A percentile compares a stretch with the other conserved stretches of the same genome.
These are phyloP conservation scores for Macrotyloma uniflorum DNA, from an alignment of 306 rosid genomes.

Conservation along the genomic window DNA sequence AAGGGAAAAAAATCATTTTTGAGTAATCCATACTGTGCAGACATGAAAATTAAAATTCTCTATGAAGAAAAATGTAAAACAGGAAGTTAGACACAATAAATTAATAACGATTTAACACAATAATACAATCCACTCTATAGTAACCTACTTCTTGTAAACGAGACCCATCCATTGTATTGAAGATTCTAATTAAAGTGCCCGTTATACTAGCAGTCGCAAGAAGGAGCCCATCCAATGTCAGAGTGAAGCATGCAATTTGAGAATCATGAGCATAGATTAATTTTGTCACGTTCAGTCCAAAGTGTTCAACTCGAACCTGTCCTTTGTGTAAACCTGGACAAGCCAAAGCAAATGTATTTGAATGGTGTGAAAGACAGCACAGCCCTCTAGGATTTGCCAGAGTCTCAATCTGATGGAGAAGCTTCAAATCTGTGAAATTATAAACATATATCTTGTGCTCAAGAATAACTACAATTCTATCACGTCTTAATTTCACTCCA, in stretches of 20 bases:
- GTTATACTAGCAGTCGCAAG: constrained; percentile 94
- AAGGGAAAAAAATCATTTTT: constrained; percentile 6
- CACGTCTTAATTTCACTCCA: constrained; percentile 82
- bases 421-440: constrained; percentile 78
- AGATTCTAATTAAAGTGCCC: constrained; percentile 95
- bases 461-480: constrained; percentile 82
- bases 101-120: constrained; percentile 12
- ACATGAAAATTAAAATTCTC: constrained; percentile 1
- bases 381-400: constrained; percentile 84
- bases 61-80: constrained; percentile 12
- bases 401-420: constrained; percentile 91
- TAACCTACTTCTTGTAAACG: constrained; percentile 81
- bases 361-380: constrained; percentile 82
- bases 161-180: constrained; percentile 96
- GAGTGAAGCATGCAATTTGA: constrained; percentile 75
- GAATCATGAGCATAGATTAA: constrained; percentile 82
- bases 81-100: constrained; percentile 24
- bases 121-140: constrained; percentile 29
- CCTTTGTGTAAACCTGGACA: constrained; percentile 85
- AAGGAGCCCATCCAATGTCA: constrained; percentile 93
- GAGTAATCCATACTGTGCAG: constrained; percentile 1
- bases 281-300: constrained; percentile 81
- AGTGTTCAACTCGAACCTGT: constrained; percentile 86
- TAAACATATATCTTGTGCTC: constrained; percentile 93
- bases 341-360: constrained; percentile 85